Conservation (phyloP, 2,329 filamentous ascomycete species). For the Trichoderma koningiopsis region DNA sequence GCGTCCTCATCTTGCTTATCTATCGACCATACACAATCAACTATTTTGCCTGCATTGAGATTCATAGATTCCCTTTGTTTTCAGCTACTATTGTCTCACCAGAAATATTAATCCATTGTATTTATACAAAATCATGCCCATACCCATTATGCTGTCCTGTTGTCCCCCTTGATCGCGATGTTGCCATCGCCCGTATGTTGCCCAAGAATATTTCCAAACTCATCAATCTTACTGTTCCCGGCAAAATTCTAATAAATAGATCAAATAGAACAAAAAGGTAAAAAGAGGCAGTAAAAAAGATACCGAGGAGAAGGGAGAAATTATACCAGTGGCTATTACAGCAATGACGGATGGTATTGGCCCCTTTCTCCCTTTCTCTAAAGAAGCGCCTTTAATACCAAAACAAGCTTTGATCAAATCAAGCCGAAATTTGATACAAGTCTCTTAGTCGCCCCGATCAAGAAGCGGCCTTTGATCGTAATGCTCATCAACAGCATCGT, state of each 20-base stretch:
- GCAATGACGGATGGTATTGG: neutral
- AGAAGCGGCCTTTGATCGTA: constrained; percentile 48
- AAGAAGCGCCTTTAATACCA: neutral
- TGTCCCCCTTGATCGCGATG: constrained; percentile 2
- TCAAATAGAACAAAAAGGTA: neutral
- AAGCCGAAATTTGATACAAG: neutral
- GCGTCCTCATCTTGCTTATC: neutral
- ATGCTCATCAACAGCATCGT: constrained; percentile 30
- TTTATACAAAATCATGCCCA: neutral
- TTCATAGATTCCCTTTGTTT: neutral
- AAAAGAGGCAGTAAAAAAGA: neutral
- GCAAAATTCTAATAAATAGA: neutral
- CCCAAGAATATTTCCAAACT: neutral
- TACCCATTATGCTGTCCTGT: constrained; percentile 9
- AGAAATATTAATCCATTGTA: neutral
- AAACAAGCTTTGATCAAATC: no score
- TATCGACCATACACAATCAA: neutral
- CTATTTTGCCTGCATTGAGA: neutral
- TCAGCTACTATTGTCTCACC: neutral
- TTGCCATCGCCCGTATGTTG: constrained; percentile 8
- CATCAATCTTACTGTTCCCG: neutral
- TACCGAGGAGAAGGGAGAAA: neutral
- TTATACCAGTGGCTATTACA: neutral
- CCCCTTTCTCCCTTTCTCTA: neutral
- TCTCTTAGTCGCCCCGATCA: constrained; percentile 34